Base-by-base conservation (phyloP, 2,329 filamentous ascomycete species). In the Penicillium sp. region DNA sequence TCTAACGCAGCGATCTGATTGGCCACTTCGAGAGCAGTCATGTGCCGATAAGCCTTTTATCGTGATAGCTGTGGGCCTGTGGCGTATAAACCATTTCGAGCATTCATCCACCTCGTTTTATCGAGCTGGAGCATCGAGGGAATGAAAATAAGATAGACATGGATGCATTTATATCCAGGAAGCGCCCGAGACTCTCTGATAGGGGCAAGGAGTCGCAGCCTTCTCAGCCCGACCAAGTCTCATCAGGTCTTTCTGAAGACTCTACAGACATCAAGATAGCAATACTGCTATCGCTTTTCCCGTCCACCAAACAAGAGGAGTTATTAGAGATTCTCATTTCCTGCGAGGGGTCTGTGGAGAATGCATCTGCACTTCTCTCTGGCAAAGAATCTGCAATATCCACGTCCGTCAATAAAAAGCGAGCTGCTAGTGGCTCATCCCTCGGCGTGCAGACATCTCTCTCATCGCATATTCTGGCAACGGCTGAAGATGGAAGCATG, bases 241-340 rank as follows among this genome's bases (percentile, higher is more conserved):
- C 27, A 29, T 40, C 42, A 8, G 46, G 49, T 16, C 39, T 43
- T 9, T 80, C 83, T 13, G 82, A 90, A 13, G 88, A 95, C 39
- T 84, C 87, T 1, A 99, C 93, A 0, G 93, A 97, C 55, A 77
- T 95, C 60, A 97, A 96, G 64, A 73, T 99, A 12, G 90, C 90
- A 1, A 75, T 95, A 1, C 74, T 99, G 3, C 80, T 86, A 2
- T 97, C 93, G 0, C 72, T 96, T 0, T 80, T 90, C 57, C 82
- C 88, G 0, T 65, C 75, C 0, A 57, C 84, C 3, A 77, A 82
- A 7, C 83, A 87, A 39, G 81, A 85, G 30, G 75, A 78, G 0
- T 75, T 96, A 0, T 78, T 99, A 0, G 92, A 97, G 56, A 74
- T 89, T 5, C 76, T 97, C 0, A 75, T 95, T 0, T 83, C 83